Evolutionary conservation across 1,139 yeast species (phyloP).

Genomic region (Geotrichum phurueaensis): DNA sequence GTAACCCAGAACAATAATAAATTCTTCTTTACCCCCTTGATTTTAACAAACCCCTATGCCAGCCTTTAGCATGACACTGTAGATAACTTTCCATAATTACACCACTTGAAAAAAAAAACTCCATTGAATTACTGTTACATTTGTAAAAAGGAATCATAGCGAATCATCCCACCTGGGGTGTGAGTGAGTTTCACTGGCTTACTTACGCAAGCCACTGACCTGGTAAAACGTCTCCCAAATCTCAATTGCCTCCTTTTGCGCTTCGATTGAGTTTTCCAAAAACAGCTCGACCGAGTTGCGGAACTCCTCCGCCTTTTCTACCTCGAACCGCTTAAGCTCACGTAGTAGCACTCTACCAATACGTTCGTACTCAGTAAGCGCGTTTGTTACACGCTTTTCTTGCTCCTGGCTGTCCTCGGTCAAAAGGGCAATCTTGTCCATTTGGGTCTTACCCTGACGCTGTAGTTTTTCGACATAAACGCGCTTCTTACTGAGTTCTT

Average conservation of each 20-base stretch:
- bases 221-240: conserved; percentile 74
- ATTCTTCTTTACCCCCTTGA: too few species aligned
- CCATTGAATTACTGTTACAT: too few species aligned
- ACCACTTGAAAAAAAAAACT: too few species aligned
- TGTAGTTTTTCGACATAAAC: conserved; percentile 49
- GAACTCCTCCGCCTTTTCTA: conserved; percentile 76
- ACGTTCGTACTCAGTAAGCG: conserved; percentile 54
- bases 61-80: too few species aligned
- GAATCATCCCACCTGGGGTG: not conserved
- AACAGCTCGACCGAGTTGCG: conserved; percentile 85
- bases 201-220: not conserved
- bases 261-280: conserved; percentile 83
- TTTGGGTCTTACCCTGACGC: conserved; percentile 52
- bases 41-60: too few species aligned
- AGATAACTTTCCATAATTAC: too few species aligned
- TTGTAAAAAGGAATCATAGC: not conserved
- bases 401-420: conserved; percentile 55
- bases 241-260: conserved; percentile 92
- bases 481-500: conserved; percentile 45
- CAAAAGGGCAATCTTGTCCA: conserved; percentile 54
- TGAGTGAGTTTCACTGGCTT: not conserved
- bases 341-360: conserved; percentile 59
- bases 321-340: conserved; percentile 67
- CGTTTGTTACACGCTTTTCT: conserved; percentile 51
- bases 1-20: too few species aligned